Percentiles rank a stretch among this genome's conserved stretches.
Conservation (phyloP, 2,329 filamentous ascomycete genomes). For the Mycogone perniciosa region DNA sequence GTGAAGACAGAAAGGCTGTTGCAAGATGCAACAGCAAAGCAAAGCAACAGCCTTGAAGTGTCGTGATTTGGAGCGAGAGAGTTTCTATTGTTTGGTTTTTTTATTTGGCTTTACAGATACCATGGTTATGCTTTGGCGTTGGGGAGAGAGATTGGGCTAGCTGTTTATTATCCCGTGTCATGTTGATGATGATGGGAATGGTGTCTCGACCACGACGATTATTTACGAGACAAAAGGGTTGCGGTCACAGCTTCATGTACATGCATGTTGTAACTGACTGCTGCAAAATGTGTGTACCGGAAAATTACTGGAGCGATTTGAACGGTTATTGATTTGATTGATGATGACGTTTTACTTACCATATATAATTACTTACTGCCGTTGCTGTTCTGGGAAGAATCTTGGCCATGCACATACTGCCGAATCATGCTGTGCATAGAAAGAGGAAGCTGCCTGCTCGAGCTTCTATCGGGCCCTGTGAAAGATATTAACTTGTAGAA, state of each 20-base stretch:
- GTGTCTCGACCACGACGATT: neutral
- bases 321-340: neutral
- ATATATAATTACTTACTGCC: neutral
- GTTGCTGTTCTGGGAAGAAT: neutral
- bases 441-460: neutral
- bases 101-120: slow-evolving; percentile 13
- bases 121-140: slow-evolving; percentile 10
- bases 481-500: neutral
- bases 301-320: neutral
- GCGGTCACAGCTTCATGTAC: neutral
- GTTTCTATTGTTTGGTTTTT: slow-evolving; percentile 6
- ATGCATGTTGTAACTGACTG: neutral
- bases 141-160: neutral
- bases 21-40: neutral
- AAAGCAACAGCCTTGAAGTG: neutral
- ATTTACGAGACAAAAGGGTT: slow-evolving; percentile 1
- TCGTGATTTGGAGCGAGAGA: neutral
- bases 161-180: no score
- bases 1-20: slow-evolving; percentile 27
- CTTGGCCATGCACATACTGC: no score
- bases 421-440: neutral
- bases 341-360: neutral
- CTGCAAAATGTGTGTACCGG: neutral
- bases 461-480: neutral
- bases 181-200: no score